phyloP scores from a whole-genome alignment of 2,329 filamentous ascomycete species.

The Ceratocystis colombiana region DNA sequence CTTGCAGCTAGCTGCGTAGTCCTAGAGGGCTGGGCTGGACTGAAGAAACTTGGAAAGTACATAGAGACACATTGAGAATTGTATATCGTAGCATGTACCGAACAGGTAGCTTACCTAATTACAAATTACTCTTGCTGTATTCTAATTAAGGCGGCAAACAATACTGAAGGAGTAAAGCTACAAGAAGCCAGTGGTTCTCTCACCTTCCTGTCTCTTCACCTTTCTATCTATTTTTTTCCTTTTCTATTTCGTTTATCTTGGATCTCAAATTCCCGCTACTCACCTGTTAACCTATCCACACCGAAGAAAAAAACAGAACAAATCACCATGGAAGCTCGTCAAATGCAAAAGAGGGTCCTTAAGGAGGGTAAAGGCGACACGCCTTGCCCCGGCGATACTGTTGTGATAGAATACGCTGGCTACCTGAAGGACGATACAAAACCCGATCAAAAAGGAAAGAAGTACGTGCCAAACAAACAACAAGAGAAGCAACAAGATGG shows the following conservation, averaged over 20 bases:
- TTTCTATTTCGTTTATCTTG: background rate
- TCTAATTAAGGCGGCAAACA: no score
- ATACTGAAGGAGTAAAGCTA: background rate
- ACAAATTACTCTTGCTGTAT: no score
- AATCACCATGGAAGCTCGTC: constrained; percentile 56
- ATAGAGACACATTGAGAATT: no score
- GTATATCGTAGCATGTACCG: no score
- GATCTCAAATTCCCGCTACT: background rate
- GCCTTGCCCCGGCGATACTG: constrained; percentile 57
- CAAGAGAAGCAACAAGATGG: background rate
- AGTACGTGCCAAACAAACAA: constrained; percentile 48
- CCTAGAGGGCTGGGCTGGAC: background rate
- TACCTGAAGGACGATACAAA: constrained; percentile 61
- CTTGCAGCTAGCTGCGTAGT: background rate
- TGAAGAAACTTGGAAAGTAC: background rate
- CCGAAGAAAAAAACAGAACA: background rate
- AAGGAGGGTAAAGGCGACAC: constrained; percentile 51
- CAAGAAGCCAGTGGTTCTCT: background rate
- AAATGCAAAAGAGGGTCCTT: constrained; percentile 46
- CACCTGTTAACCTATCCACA: constrained; percentile 15
- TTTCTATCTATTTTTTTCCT: constrained; percentile 14
- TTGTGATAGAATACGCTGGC: constrained; percentile 86
- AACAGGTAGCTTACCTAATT: no score
- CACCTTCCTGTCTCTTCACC: background rate
- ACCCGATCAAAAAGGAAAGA: constrained; percentile 54